A percentile compares a stretch with the other conserved stretches of the same genome.
phyloP scores from a whole-genome alignment of 345 rosid genomes.

The Melaleuca quinquenervia region DNA sequence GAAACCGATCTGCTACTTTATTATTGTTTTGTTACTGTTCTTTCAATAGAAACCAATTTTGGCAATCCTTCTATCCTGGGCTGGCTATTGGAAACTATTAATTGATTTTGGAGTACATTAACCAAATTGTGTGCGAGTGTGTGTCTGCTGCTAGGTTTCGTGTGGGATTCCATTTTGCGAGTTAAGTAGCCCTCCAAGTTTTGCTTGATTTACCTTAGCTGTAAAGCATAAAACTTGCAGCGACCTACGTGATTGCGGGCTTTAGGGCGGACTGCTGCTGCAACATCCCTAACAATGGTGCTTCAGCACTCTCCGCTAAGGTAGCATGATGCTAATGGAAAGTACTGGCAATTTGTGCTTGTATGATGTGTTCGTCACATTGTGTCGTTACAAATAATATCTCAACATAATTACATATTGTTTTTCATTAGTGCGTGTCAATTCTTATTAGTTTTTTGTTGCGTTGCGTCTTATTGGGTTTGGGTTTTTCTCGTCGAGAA shows the following conservation, averaged over 20 bases:
- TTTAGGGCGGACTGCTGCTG: background rate
- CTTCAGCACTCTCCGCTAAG: background rate
- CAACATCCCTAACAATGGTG: background rate
- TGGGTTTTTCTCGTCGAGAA: background rate
- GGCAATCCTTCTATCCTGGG: background rate
- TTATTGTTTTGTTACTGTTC: background rate
- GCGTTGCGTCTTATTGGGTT: background rate
- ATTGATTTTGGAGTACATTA: background rate
- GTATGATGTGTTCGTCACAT: background rate
- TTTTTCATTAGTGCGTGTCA: background rate
- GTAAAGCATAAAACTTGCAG: background rate
- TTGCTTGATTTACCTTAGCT: background rate
- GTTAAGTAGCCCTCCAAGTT: background rate
- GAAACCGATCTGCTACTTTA: background rate
- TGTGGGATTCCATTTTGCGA: background rate
- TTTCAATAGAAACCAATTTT: background rate
- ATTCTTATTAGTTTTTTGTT: background rate
- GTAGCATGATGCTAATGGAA: background rate
- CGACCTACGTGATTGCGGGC: background rate
- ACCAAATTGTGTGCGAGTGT: background rate
- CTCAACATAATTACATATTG: background rate
- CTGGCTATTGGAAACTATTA: background rate
- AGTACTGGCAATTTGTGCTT: background rate
- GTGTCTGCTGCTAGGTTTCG: background rate
- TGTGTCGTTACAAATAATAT: background rate